phyloP scores from a whole-genome alignment of 306 rosid genomes.

The Sindora glabra region DNA sequence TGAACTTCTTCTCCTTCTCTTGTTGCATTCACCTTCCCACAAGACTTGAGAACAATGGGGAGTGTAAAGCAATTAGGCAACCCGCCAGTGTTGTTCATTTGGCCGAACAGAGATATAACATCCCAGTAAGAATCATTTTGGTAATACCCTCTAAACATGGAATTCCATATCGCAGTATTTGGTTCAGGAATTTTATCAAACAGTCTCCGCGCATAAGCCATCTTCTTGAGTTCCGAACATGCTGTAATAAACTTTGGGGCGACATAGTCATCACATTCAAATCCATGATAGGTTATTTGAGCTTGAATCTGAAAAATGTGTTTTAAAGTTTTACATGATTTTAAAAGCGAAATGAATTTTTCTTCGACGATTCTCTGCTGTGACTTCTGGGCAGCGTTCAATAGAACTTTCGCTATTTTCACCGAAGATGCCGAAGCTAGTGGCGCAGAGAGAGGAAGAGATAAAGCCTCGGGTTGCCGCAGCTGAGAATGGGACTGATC shows the following conservation, averaged over 20 bases:
- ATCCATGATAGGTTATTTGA: slow-evolving; percentile 45
- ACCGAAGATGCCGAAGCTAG: no score
- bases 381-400: slow-evolving; percentile 18
- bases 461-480: no score
- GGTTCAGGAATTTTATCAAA: slow-evolving; percentile 52
- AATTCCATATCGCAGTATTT: slow-evolving; percentile 52
- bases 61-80: slow-evolving; percentile 55
- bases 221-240: slow-evolving; percentile 24
- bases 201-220: slow-evolving; percentile 41
- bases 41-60: slow-evolving; percentile 57
- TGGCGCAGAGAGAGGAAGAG: no score
- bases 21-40: slow-evolving; percentile 30
- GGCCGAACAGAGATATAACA: slow-evolving; percentile 36
- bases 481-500: no score
- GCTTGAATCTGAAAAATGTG: slow-evolving; percentile 46
- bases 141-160: slow-evolving; percentile 46
- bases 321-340: slow-evolving; percentile 48
- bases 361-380: slow-evolving; percentile 41
- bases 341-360: slow-evolving; percentile 46
- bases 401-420: slow-evolving; percentile 27
- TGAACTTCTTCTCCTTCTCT: slow-evolving; percentile 63
- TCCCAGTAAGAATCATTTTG: slow-evolving; percentile 22
- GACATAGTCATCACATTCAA: slow-evolving; percentile 34
- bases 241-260: slow-evolving; percentile 36
- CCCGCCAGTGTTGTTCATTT: slow-evolving; percentile 30